Evolutionary conservation across 1,284 basidiomycete species (phyloP).

Genomic region (Leccinum pachyderme): DNA sequence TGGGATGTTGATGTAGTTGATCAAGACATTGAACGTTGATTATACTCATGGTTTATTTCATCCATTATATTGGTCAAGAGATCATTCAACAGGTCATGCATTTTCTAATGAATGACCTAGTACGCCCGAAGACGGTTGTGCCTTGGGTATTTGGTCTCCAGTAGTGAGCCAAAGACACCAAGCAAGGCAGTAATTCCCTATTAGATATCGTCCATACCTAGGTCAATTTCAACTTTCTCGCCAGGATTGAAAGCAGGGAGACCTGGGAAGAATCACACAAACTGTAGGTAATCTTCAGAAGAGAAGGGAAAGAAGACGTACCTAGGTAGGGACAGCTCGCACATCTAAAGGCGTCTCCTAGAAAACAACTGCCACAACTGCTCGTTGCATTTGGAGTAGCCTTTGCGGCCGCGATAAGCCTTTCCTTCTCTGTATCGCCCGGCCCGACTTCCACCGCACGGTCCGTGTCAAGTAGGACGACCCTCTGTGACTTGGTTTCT

Average conservation of each 20-base stretch:
- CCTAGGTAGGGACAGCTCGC: constrained; percentile 94
- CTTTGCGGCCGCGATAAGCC: constrained; percentile 61
- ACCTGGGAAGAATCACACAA: constrained; percentile 44
- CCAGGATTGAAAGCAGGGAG: constrained; percentile 98
- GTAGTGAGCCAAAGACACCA: background rate
- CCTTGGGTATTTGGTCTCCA: constrained; percentile 53
- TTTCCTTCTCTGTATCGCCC: constrained; percentile 59
- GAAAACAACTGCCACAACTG: constrained; percentile 96
- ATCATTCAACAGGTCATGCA: background rate
- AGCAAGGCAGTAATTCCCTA: background rate
- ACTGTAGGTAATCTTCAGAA: constrained; percentile 5
- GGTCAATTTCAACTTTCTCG: constrained; percentile 90
- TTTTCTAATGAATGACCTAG: constrained; percentile 3
- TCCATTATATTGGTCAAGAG: background rate
- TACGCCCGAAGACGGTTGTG: background rate
- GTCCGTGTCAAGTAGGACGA: constrained; percentile 65
- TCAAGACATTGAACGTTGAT: background rate
- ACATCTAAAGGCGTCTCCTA: constrained; percentile 98
- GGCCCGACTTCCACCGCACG: constrained; percentile 62
- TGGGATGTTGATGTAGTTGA: constrained; percentile 36
- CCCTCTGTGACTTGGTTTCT: constrained; percentile 58
- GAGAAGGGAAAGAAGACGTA: constrained; percentile 40
- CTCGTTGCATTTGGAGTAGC: constrained; percentile 84
- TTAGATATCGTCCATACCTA: constrained; percentile 86
- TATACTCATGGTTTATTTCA: background rate